These are phyloP conservation scores for Drechslerella dactyloides DNA, from an alignment of 2,329 filamentous ascomycete species.

Conservation along the genomic window DNA sequence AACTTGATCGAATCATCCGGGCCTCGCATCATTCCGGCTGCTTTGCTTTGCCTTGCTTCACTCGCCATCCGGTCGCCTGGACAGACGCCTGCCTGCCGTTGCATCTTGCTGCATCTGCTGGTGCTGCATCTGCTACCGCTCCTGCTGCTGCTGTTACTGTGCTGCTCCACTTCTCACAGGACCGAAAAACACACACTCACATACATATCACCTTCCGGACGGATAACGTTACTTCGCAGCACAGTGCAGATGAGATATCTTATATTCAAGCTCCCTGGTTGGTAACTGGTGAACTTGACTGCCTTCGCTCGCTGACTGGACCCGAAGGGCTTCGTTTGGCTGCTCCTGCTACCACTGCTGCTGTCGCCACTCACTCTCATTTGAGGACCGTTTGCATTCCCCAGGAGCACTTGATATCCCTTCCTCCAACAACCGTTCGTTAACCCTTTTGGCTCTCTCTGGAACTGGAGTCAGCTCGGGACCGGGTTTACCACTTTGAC, in stretches of 20 bases:
- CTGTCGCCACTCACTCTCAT: slow-evolving; percentile 26
- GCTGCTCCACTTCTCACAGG: slow-evolving; percentile 32
- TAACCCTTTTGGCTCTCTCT: slow-evolving; percentile 14
- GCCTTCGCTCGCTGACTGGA: slow-evolving; percentile 30
- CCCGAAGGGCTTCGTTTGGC: slow-evolving; percentile 14
- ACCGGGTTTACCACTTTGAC: not conserved
- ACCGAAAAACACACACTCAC: slow-evolving; percentile 1
- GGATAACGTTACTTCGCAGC: slow-evolving; percentile 10
- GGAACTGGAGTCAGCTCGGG: slow-evolving; percentile 3
- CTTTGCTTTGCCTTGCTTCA: too few relatives aligned
- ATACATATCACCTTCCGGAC: slow-evolving; percentile 10
- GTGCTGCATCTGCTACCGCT: too few relatives aligned
- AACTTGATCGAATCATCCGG: not conserved
- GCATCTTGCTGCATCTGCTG: too few relatives aligned
- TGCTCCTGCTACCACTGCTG: slow-evolving; percentile 31
- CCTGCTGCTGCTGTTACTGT: too few relatives aligned
- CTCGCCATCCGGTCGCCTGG: not conserved
- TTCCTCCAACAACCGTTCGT: slow-evolving; percentile 11
- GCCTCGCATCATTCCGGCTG: slow-evolving; percentile 1
- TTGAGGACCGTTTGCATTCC: slow-evolving; percentile 33
- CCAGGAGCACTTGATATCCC: slow-evolving; percentile 24
- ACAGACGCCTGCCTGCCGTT: too few relatives aligned
- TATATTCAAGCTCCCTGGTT: slow-evolving; percentile 28
- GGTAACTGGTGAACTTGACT: not conserved
- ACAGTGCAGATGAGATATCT: slow-evolving; percentile 28